Conservation (phyloP, 495 filamentous ascomycete species). For the Sabuloglossum arenarium region DNA sequence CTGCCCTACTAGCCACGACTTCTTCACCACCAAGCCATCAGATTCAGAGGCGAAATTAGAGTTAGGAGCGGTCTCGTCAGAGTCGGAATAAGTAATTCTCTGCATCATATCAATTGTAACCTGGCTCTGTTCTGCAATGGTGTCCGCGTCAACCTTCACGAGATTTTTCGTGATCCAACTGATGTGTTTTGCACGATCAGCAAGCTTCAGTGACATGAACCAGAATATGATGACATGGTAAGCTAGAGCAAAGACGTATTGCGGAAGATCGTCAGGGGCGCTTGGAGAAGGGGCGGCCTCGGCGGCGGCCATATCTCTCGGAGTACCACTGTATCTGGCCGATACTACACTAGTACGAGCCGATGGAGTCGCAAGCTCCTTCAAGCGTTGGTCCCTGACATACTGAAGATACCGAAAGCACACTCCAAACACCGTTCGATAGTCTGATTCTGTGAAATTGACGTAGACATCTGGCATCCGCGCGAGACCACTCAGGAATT, state of each 20-base stretch:
- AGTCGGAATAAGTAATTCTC: constrained; percentile 66
- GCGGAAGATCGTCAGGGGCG: constrained; percentile 43
- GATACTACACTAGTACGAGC: constrained; percentile 14
- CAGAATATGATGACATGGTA: constrained; percentile 94
- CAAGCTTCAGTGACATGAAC: constrained; percentile 73
- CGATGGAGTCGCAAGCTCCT: constrained; percentile 17
- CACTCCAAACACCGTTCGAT: constrained; percentile 80
- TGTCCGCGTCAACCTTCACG: constrained; percentile 48
- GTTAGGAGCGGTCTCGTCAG: constrained; percentile 47
- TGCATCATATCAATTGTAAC: constrained; percentile 96
- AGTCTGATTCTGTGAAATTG: constrained; percentile 75
- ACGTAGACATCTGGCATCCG: constrained; percentile 66
- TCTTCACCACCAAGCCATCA: constrained; percentile 48
- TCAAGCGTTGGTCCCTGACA: constrained; percentile 33
- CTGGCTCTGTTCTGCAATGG: constrained; percentile 77
- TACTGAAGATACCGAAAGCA: constrained; percentile 81
- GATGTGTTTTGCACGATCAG: constrained; percentile 64
- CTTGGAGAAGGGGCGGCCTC: constrained; percentile 11
- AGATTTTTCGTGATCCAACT: constrained; percentile 84
- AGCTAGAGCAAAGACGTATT: constrained; percentile 81
- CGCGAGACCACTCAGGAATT: constrained; percentile 74
- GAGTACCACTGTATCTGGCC: constrained; percentile 17
- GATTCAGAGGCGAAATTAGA: constrained; percentile 36
- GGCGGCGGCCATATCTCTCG: constrained; percentile 7
- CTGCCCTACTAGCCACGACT: constrained; percentile 71